Evolutionary conservation across 306 rosid species (phyloP), one percentile per base, ranked within the genome.

Genomic region (Dalbergia oliveri): DNA sequence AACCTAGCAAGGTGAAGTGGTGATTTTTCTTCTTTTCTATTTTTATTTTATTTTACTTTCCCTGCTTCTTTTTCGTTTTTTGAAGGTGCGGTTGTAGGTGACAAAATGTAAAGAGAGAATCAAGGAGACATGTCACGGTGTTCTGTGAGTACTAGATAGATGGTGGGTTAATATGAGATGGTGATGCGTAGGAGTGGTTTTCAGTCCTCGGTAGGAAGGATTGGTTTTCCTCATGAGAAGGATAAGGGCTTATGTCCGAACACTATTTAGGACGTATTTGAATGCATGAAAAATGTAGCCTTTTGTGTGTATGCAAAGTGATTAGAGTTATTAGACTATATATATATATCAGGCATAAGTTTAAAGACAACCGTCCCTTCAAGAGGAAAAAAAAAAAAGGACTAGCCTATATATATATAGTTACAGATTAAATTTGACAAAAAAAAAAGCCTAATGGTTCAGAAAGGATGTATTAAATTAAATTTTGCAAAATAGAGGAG

Each of bases 221-320:
- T 31, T 60, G 81, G 66, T 61, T 63, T 81, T 87, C 92, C 79
- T 88, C 31, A 31, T 81, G 86, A 87, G 72, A 58, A 73, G 75
- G 56, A 45, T 11, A 3, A 19, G 81, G 57, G 57, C 66, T 63
- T 16, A n/a, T 70, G 65, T 69, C 62, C 31, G 6, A 45, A 72
- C 78, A 74, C 11, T 62, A 63, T 31, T 76, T 76, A 53, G 31
- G 11, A 19, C 19, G 4, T 0, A 59, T 59, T 59, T 10, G 18
- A 19, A 11, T 9, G 14, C 35, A 21, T 11, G 37, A 58, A 9
- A 58, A 19, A 1, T 16, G 31, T 56, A 56, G 31, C 23, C 23
- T 57, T 57, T 57, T 60, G 41, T 60, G 39, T 60, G 31, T 8
- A 6, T 18, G 11, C 3, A 56, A 16, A 56, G 31, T 7, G 4